phyloP scores from a whole-genome alignment of 2,329 filamentous ascomycete genomes.

The Dryadomyces sulphureus region DNA sequence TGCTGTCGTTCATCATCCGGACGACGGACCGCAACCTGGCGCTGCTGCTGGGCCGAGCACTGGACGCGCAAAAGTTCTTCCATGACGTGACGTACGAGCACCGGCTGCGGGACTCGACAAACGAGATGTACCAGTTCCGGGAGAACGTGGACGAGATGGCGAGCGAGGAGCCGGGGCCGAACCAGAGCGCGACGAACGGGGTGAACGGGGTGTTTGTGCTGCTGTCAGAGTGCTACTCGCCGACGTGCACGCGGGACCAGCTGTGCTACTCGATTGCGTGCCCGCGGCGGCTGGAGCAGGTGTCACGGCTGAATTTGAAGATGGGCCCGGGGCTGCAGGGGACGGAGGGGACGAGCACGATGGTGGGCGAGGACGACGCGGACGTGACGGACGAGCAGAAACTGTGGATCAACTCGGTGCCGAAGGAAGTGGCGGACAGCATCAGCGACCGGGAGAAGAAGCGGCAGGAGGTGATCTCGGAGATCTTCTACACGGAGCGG shows the following conservation, averaged over 20 bases:
- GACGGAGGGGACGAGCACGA: constrained; percentile 35
- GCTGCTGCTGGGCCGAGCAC: constrained; percentile 71
- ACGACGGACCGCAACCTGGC: constrained; percentile 93
- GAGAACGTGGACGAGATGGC: constrained; percentile 87
- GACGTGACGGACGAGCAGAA: constrained; percentile 92
- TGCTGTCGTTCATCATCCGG: constrained; percentile 92
- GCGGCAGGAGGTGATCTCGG: constrained; percentile 92
- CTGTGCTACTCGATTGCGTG: constrained; percentile 98
- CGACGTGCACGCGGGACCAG: constrained; percentile 88
- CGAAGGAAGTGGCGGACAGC: constrained; percentile 83
- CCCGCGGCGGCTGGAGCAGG: constrained; percentile 82
- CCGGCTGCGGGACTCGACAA: constrained; percentile 79
- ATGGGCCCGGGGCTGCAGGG: constrained; percentile 74
- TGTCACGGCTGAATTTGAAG: constrained; percentile 85
- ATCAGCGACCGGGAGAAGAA: constrained; percentile 90
- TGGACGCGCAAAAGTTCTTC: constrained; percentile 98
- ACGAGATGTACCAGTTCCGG: constrained; percentile 92
- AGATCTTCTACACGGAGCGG: constrained; percentile 95
- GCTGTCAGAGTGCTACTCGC: constrained; percentile 93
- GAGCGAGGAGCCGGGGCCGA: constrained; percentile 46
- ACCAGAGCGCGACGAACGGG: constrained; percentile 1
- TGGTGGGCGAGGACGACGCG: constrained; percentile 60
- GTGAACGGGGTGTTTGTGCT: constrained; percentile 96
- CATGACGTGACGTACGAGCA: constrained; percentile 99
- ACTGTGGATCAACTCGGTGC: constrained; percentile 97